Percentiles rank a stretch among this genome's conserved stretches.
These are phyloP conservation scores for Mycena citricolor DNA, from an alignment of 1,284 basidiomycete genomes.

Conservation along the genomic window DNA sequence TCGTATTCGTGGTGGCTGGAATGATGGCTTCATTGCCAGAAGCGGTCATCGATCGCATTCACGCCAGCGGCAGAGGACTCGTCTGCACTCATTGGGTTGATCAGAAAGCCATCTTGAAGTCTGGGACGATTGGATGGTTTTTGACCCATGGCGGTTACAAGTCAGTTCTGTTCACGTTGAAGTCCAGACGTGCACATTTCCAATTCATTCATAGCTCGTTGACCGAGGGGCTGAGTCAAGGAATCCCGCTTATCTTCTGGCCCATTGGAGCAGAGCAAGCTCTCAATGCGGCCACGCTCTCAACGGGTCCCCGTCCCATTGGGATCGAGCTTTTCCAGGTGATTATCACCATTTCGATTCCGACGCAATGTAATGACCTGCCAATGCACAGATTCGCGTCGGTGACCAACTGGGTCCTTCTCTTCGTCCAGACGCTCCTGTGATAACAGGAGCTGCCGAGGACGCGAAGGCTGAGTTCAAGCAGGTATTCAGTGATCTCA, in stretches of 20 bases:
- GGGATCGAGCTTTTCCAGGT: constrained; percentile 18
- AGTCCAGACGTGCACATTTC: not conserved
- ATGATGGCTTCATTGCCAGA: not conserved
- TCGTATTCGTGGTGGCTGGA: constrained; percentile 7
- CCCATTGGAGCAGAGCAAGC: constrained; percentile 11
- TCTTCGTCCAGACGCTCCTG: not conserved
- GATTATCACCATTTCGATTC: not conserved
- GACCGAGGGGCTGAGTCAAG: constrained; percentile 4
- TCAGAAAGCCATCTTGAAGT: constrained; percentile 7
- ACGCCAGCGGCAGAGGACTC: constrained; percentile 1
- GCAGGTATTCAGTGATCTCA: not conserved
- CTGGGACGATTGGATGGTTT: constrained; percentile 8
- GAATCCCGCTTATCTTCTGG: constrained; percentile 16
- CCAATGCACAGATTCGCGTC: constrained; percentile 9
- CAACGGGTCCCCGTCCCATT: constrained; percentile 6
- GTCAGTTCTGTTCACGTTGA: not conserved
- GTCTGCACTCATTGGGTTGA: constrained; percentile 3
- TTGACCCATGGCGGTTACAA: constrained; percentile 4
- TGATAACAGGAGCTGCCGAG: constrained; percentile 7
- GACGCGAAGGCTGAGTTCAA: constrained; percentile 10
- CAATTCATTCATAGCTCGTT: constrained; percentile 5
- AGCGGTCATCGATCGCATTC: constrained; percentile 1
- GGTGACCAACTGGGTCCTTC: constrained; percentile 6
- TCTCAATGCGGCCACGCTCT: constrained; percentile 7
- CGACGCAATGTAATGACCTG: not conserved